phyloP scores from a whole-genome alignment of 805 yeast genomes.

The Myxozyma vanderwaltii region DNA sequence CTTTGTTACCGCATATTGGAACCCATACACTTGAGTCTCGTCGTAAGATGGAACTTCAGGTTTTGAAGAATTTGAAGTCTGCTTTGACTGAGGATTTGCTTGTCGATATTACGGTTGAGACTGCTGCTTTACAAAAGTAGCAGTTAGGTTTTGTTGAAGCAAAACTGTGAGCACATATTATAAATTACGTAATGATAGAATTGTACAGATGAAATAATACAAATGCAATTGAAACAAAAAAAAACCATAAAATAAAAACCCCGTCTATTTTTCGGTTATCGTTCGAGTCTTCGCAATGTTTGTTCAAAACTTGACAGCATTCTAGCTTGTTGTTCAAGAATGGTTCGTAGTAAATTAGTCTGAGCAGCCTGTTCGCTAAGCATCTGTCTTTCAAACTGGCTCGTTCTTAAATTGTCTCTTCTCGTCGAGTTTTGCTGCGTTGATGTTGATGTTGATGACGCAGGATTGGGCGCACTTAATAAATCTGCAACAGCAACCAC shows the following conservation, averaged over 20 bases:
- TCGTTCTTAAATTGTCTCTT: too few species aligned
- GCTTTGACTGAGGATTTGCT: constrained; percentile 69
- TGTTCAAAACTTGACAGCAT: constrained; percentile 30
- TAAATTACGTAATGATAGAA: neutral
- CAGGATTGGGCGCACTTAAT: neutral
- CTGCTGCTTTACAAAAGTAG: constrained; percentile 15
- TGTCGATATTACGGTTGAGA: constrained; percentile 23
- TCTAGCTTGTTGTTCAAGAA: constrained; percentile 25
- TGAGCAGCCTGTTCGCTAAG: constrained; percentile 26
- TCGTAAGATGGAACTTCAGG: constrained; percentile 76
- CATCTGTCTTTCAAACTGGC: constrained; percentile 30
- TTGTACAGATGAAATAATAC: too few species aligned
- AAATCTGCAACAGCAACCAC: neutral
- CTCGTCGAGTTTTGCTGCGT: too few species aligned
- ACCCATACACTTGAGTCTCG: constrained; percentile 76
- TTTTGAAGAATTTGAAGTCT: constrained; percentile 64
- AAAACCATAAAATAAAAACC: neutral
- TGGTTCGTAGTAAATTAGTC: constrained; percentile 22
- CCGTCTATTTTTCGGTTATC: neutral
- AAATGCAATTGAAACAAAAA: neutral
- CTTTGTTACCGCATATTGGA: constrained; percentile 87
- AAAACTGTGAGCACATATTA: neutral
- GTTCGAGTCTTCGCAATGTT: constrained; percentile 14
- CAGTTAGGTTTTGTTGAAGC: neutral
- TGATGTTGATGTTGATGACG: neutral